Evolutionary conservation across 441 rosid genomes (phyloP).

Genomic region (Euphorbia celastroides): DNA sequence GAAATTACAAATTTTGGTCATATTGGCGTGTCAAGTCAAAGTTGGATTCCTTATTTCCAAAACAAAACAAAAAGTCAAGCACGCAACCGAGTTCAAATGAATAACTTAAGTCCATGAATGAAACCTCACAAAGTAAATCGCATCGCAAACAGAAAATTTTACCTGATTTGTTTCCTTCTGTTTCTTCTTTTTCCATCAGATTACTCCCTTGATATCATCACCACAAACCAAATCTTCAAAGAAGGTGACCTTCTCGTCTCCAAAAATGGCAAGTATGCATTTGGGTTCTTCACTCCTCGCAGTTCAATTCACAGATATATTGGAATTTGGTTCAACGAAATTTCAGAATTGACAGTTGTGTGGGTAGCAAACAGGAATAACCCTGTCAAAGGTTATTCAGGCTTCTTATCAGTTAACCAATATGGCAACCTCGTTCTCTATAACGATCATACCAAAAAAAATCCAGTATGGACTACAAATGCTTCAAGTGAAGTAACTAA

Average conservation of each 20-base stretch:
- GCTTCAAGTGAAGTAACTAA: neutral
- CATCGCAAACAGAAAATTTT: neutral
- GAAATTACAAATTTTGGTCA: too few species aligned
- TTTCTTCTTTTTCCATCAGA: neutral
- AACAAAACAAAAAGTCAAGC: too few species aligned
- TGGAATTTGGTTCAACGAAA: constrained; percentile 21
- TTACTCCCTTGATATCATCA: neutral
- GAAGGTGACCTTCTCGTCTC: constrained; percentile 15
- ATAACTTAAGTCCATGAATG: too few species aligned
- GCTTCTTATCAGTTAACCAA: neutral
- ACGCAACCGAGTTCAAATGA: too few species aligned
- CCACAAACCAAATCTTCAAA: neutral
- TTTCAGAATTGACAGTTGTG: constrained; percentile 11
- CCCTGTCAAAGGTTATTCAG: constrained; percentile 14
- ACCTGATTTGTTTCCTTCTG: neutral
- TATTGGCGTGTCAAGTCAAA: too few species aligned
- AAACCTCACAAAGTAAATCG: neutral
- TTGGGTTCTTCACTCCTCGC: constrained; percentile 20
- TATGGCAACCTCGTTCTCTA: constrained; percentile 16
- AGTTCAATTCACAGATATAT: constrained; percentile 13
- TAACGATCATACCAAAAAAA: neutral
- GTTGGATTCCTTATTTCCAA: too few species aligned
- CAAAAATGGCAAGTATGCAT: neutral
- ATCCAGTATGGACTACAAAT: constrained; percentile 17
- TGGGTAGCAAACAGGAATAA: constrained; percentile 24